Base-by-base conservation (phyloP, 169 alveolate species). In the Eimeria maxima region DNA sequence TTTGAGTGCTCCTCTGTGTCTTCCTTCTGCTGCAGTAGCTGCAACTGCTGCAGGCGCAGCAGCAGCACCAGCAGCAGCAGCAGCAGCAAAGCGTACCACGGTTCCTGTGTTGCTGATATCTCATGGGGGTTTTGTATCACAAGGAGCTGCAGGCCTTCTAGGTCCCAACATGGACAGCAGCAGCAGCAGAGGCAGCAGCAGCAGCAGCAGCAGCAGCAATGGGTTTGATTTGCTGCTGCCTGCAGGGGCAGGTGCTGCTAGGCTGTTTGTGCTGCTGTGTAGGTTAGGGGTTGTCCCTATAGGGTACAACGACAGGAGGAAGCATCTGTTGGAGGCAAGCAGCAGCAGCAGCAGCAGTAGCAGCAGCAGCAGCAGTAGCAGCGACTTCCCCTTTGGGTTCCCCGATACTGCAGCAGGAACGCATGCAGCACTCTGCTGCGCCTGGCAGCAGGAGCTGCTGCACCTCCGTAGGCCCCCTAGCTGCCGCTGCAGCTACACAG, bases 241-340 rank as follows among this genome's bases (percentile, higher is more conserved):
- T 1, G 84, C 47, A 16, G 42, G 71, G 6, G 74, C 47, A 13
- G 94, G 71, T 65, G 81, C 74, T 14, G 94, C 94, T 4, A 42
- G 94, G 60, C 74, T 88, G 84, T 88, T 88, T n/a, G 84, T 47
- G 63, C 94, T 88, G 33, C 84, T 88, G 74, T 88, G 94, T 50
- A 78, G 94, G 38, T 88, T 63, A 47, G 84, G 84, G 29, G 94
- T 74, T 4, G n/a, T 42, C 3, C 86, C 94, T 20, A 45, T 88
- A 22, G 94, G 94, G 29, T 29, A 24, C n/a, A 4, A 84, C 29
- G 94, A 88, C 67, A 24, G 94, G 27, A 22, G 94, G 50, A 88
- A 88, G 69, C 84, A 63, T 63, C 83, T 88, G 57, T 84, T 88
- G 18, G 94, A 88, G 67, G 38, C 10, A 10, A n/a, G n/a, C n/a